These are phyloP conservation scores for Cercospora sp. DNA, from an alignment of 2,329 filamentous ascomycete genomes.

Conservation along the genomic window DNA sequence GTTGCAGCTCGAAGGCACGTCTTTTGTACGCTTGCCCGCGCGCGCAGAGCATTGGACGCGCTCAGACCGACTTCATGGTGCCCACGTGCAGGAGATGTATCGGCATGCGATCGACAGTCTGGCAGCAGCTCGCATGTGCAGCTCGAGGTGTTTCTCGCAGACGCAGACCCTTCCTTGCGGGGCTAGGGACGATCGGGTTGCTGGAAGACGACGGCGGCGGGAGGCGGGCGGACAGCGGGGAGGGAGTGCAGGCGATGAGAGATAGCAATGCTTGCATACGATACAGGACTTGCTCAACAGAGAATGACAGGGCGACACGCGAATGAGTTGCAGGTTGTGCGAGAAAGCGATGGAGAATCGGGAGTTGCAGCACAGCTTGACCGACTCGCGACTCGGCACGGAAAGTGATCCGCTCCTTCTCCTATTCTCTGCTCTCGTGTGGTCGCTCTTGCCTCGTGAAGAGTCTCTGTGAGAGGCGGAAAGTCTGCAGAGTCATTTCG, in stretches of 20 bases:
- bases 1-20: neutral
- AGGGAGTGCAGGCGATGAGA: neutral
- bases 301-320: neutral
- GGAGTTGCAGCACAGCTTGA: neutral
- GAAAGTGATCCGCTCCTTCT: neutral
- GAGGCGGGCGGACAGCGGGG: neutral
- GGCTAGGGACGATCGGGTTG: neutral
- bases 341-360: neutral
- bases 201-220: neutral
- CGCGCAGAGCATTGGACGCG: neutral
- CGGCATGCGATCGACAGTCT: neutral
- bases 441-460: neutral
- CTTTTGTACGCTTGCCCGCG: neutral
- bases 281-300: neutral
- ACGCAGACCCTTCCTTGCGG: neutral
- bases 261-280: neutral
- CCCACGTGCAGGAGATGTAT: neutral
- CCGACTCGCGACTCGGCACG: neutral
- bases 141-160: neutral
- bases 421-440: neutral
- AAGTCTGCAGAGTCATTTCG: neutral
- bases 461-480: neutral
- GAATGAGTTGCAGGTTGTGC: neutral
- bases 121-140: neutral
- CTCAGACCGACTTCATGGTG: conserved; percentile 7